phyloP scores from a whole-genome alignment of 345 rosid genomes.

The Citrus glauca region DNA sequence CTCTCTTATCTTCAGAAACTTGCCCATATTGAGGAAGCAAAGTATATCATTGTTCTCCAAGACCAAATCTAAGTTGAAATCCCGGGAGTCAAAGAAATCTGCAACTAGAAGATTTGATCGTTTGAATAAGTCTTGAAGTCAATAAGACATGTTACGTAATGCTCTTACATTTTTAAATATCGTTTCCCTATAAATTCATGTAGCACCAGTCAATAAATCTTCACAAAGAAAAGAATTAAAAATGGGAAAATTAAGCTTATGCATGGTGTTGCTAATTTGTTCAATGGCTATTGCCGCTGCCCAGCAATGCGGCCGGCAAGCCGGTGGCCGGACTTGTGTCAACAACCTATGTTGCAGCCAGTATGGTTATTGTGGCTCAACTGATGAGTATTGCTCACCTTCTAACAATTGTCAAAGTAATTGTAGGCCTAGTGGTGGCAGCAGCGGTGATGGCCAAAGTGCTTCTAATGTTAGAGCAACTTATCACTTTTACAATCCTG shows the following conservation, averaged over 20 bases:
- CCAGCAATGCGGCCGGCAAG: slow-evolving; percentile 16
- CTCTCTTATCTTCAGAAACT: too few relatives aligned
- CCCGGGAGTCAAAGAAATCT: background rate
- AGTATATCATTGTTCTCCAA: background rate
- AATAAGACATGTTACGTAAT: background rate
- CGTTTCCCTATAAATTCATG: background rate
- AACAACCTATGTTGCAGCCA: slow-evolving; percentile 26
- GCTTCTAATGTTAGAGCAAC: slow-evolving; percentile 62
- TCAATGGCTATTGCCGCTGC: background rate
- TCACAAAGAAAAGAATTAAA: background rate
- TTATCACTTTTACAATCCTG: slow-evolving; percentile 48
- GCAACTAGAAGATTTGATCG: background rate
- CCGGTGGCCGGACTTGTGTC: slow-evolving; percentile 19
- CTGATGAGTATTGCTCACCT: slow-evolving; percentile 23
- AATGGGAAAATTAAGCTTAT: background rate
- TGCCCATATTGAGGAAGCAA: background rate
- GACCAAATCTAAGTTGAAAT: background rate
- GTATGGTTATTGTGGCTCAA: slow-evolving; percentile 20
- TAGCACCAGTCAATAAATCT: background rate
- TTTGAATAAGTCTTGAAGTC: background rate
- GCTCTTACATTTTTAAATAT: too few relatives aligned
- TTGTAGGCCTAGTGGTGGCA: slow-evolving; percentile 18
- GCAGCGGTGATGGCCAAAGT: slow-evolving; percentile 4
- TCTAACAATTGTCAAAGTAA: slow-evolving; percentile 20
- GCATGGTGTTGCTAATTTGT: background rate